Base-by-base conservation (phyloP, 225 moss, liverwort and hornwort species). In the Lunularia cruciata region DNA sequence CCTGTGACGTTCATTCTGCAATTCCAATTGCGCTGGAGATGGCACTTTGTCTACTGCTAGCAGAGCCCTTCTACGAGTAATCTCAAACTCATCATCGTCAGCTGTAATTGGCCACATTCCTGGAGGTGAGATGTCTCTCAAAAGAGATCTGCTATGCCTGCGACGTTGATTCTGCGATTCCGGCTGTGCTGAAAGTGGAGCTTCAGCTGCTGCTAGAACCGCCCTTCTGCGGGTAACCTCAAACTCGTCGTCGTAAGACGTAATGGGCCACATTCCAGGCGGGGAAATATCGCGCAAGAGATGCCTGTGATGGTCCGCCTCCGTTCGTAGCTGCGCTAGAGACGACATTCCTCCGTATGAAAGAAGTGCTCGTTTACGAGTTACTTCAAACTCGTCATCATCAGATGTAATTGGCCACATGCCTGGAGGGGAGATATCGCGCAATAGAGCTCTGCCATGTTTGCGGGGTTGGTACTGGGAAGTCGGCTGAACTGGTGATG, bases 51-150 rank as follows among this genome's bases (percentile, higher is more conserved):
- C 13, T 40, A 40, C 40, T 6, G 8, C 40, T 40, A 40, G 40
- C 6, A 40, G 40, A 16, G 49, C 1, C 49, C 49, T 49, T n/a
- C 49, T 49, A 6, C 49, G 49, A 49, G 49, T 2, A 49, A 49
- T 49, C 20, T 49, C 56, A 31, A 4, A 3, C 56, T 5, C 56
- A 8, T 57, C 56, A n/a, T 60, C 35, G 16, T 62, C 67, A 19
- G 47, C 19, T 10, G 67, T 67, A 19, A 49, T 34, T 3, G 67
- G 67, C 67, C 67, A 67, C 67, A 67, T 67, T 67, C 67, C 67
- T 11, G 67, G 67, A 20, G 67, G 67, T 34, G 67, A 67, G 5
- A 67, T 51, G 14, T 67, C 67, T 8, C 67, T 18, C 6, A 67
- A 33, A 33, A 67, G 49, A 48, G 67, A 8, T 67, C 67, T 45